These are phyloP conservation scores for Staphylotrichum longicolle DNA, from an alignment of 495 filamentous ascomycete genomes.

Conservation along the genomic window DNA sequence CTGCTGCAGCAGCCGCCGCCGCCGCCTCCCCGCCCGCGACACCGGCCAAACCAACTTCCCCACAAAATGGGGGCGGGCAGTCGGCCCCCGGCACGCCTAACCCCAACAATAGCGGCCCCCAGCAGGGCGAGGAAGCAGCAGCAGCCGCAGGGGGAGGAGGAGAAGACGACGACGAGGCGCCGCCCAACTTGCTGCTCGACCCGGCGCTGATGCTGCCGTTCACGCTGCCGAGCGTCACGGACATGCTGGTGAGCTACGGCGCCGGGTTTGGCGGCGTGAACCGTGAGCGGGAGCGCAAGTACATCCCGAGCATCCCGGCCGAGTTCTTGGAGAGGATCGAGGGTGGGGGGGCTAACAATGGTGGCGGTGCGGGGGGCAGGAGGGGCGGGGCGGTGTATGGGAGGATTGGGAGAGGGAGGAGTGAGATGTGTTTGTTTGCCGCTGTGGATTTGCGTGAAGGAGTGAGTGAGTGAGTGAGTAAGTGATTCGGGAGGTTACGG, in stretches of 20 bases:
- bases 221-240: constrained; percentile 87
- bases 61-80: neutral
- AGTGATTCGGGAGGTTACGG: too few species aligned
- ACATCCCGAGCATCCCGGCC: constrained; percentile 91
- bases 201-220: constrained; percentile 93
- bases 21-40: constrained; percentile 37
- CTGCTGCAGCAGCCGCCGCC: constrained; percentile 17
- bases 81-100: neutral
- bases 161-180: constrained; percentile 59
- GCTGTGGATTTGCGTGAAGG: too few species aligned
- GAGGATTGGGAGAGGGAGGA: too few species aligned
- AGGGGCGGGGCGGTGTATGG: too few species aligned
- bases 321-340: constrained; percentile 92
- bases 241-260: constrained; percentile 94
- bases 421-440: too few species aligned
- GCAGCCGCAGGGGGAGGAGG: constrained; percentile 11
- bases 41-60: constrained; percentile 17
- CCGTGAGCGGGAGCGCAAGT: constrained; percentile 86
- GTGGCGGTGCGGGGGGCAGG: too few species aligned
- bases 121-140: constrained; percentile 9
- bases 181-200: constrained; percentile 75
- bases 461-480: too few species aligned
- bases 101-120: neutral
- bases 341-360: constrained; percentile 36
- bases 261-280: constrained; percentile 93